A percentile compares a stretch with the other conserved stretches of the same genome.
phyloP scores from a whole-genome alignment of 768 basidiomycete genomes.

The Mycena epipterygia region DNA sequence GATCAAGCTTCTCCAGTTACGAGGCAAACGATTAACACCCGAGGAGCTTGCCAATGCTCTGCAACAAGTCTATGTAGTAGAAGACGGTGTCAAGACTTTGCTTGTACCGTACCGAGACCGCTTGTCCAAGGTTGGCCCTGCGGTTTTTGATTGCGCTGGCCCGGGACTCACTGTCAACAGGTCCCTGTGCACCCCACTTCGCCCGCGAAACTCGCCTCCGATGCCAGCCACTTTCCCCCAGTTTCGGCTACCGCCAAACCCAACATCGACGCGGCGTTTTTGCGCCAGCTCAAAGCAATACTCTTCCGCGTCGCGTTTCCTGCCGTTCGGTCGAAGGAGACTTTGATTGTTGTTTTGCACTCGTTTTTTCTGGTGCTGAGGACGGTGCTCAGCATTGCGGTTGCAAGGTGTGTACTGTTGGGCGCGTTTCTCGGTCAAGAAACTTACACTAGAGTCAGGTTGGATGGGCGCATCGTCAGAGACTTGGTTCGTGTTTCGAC shows the following conservation, averaged over 20 bases:
- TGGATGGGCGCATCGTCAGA: slow-evolving; percentile 92
- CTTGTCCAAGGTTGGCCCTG: slow-evolving; percentile 68
- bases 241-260: slow-evolving; percentile 66
- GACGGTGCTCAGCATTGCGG: slow-evolving; percentile 89
- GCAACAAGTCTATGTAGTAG: slow-evolving; percentile 74
- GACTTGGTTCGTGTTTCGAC: slow-evolving; percentile 74
- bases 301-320: slow-evolving; percentile 80
- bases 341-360: slow-evolving; percentile 80
- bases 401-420: slow-evolving; percentile 61
- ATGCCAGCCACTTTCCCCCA: slow-evolving; percentile 74
- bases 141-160: neutral
- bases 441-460: slow-evolving; percentile 43
- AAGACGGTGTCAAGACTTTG: slow-evolving; percentile 73
- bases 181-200: slow-evolving; percentile 64
- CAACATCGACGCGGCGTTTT: slow-evolving; percentile 76
- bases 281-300: slow-evolving; percentile 81
- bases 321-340: slow-evolving; percentile 74
- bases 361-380: slow-evolving; percentile 88
- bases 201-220: slow-evolving; percentile 59
- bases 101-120: slow-evolving; percentile 75
- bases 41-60: slow-evolving; percentile 63
- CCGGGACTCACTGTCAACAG: slow-evolving; percentile 40
- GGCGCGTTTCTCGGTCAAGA: neutral
- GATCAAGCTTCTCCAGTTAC: slow-evolving; percentile 43
- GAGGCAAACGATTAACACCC: slow-evolving; percentile 46